Percentiles rank a stretch among this genome's conserved stretches.
Evolutionary conservation across 1,284 basidiomycete species (phyloP).

Genomic region (Sphaerobolus stellatus): DNA sequence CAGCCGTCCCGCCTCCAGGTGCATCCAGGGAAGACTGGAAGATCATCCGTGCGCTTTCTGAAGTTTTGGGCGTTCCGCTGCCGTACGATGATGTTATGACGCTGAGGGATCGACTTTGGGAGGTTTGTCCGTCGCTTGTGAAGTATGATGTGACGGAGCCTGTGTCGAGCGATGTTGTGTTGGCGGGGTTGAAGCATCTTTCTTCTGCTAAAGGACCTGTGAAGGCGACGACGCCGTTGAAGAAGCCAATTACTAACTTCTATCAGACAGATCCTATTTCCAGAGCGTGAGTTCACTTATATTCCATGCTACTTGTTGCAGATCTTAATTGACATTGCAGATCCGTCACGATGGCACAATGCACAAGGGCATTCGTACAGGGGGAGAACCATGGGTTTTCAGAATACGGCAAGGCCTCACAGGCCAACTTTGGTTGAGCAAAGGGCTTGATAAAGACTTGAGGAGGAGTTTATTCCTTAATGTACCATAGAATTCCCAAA

Average conservation of each 20-base stretch:
- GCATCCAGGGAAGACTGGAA: slow-evolving; percentile 98
- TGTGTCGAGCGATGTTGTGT: slow-evolving; percentile 69
- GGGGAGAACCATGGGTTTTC: slow-evolving; percentile 53
- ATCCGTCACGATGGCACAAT: slow-evolving; percentile 86
- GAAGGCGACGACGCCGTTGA: slow-evolving; percentile 64
- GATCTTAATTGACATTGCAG: slow-evolving; percentile 36
- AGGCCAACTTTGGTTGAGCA: slow-evolving; percentile 51
- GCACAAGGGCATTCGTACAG: slow-evolving; percentile 73
- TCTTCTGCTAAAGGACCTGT: slow-evolving; percentile 52
- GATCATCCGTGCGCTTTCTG: slow-evolving; percentile 93
- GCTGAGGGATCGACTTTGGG: slow-evolving; percentile 95
- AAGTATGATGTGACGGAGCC: slow-evolving; percentile 86
- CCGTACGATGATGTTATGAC: slow-evolving; percentile 91
- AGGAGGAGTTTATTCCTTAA: too few relatives aligned
- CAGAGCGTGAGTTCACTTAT: slow-evolving; percentile 61
- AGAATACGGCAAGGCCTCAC: slow-evolving; percentile 35
- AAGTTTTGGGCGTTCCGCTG: slow-evolving; percentile 75
- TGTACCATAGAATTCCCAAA: background rate
- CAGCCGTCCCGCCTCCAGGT: slow-evolving; percentile 94
- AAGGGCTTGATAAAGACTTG: slow-evolving; percentile 27
- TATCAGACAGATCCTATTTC: slow-evolving; percentile 94
- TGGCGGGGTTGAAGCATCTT: slow-evolving; percentile 69
- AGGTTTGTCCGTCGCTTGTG: slow-evolving; percentile 89
- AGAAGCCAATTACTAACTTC: slow-evolving; percentile 88
- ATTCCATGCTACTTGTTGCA: background rate